Evolutionary conservation across 2,329 filamentous ascomycete species (phyloP).

Genomic region (Leptographium flavum): DNA sequence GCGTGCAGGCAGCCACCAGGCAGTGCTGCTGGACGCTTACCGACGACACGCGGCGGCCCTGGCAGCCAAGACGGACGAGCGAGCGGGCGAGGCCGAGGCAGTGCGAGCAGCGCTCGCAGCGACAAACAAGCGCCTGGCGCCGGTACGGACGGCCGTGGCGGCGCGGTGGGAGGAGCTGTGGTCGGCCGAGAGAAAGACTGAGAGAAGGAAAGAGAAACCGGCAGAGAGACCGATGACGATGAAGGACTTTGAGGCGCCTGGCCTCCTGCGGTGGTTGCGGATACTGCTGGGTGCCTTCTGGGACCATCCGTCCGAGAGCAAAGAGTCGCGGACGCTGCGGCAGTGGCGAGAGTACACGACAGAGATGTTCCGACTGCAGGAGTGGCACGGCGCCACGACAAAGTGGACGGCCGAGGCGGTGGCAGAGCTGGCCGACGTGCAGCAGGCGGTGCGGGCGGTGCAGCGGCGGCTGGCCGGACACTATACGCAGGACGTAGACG

Average conservation of each 20-base stretch:
- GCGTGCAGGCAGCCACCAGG: constrained; percentile 10
- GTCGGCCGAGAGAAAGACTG: neutral
- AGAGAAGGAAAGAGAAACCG: neutral
- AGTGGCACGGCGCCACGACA: constrained; percentile 1
- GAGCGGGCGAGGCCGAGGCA: constrained; percentile 58
- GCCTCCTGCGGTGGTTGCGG: too few species aligned
- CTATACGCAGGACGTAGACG: neutral
- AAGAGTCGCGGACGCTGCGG: neutral
- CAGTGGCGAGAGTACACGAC: constrained; percentile 1
- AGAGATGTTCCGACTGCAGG: neutral
- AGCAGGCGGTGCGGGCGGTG: constrained; percentile 1
- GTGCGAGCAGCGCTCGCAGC: constrained; percentile 51
- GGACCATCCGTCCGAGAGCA: neutral
- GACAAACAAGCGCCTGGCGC: constrained; percentile 53
- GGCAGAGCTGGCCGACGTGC: constrained; percentile 5
- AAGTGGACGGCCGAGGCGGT: neutral
- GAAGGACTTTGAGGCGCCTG: too few species aligned
- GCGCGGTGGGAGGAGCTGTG: constrained; percentile 41
- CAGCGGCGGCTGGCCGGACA: neutral
- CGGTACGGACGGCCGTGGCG: constrained; percentile 55
- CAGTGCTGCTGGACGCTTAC: constrained; percentile 57
- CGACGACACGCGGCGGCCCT: constrained; percentile 56
- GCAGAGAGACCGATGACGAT: too few species aligned
- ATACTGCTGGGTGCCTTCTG: constrained; percentile 1
- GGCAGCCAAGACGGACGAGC: constrained; percentile 50